These are phyloP conservation scores for Trichoderma pleuroti DNA, from an alignment of 2,329 filamentous ascomycete genomes.

Conservation along the genomic window DNA sequence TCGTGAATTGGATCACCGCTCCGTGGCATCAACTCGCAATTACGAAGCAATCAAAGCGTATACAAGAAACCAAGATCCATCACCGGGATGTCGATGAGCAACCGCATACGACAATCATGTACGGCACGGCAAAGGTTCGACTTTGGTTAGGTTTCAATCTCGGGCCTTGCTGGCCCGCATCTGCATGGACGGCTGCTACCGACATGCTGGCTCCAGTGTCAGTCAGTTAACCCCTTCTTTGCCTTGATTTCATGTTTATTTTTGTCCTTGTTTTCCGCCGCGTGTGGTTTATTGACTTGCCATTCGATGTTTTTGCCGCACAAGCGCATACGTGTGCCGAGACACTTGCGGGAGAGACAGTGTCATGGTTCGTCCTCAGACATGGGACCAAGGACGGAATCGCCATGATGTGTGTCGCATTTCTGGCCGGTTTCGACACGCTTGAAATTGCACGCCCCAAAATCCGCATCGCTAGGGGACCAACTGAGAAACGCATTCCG, in stretches of 20 bases:
- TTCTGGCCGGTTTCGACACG: not conserved
- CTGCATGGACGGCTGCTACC: slow-evolving; percentile 11
- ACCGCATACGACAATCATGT: too few relatives aligned
- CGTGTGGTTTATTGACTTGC: not conserved
- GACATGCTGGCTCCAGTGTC: slow-evolving; percentile 3
- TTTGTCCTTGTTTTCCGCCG: not conserved
- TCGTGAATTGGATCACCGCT: not conserved
- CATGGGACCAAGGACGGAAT: not conserved
- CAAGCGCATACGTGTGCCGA: not conserved
- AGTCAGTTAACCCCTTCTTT: too few relatives aligned
- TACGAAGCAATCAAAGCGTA: not conserved
- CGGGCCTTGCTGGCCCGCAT: slow-evolving; percentile 6
- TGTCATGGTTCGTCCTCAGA: not conserved
- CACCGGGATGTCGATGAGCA: not conserved
- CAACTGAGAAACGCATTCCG: slow-evolving; percentile 18
- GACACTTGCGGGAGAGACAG: not conserved
- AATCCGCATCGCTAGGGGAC: slow-evolving; percentile 5
- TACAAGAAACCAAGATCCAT: not conserved
- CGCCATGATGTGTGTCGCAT: not conserved
- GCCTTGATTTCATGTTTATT: slow-evolving; percentile 6
- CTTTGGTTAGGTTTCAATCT: not conserved
- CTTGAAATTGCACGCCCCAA: slow-evolving; percentile 12
- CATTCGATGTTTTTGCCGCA: not conserved
- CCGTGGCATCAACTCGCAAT: not conserved
- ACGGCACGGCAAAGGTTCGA: not conserved